Evolutionary conservation across 345 rosid genomes (phyloP).

Genomic region (Pugionium dolabratum): DNA sequence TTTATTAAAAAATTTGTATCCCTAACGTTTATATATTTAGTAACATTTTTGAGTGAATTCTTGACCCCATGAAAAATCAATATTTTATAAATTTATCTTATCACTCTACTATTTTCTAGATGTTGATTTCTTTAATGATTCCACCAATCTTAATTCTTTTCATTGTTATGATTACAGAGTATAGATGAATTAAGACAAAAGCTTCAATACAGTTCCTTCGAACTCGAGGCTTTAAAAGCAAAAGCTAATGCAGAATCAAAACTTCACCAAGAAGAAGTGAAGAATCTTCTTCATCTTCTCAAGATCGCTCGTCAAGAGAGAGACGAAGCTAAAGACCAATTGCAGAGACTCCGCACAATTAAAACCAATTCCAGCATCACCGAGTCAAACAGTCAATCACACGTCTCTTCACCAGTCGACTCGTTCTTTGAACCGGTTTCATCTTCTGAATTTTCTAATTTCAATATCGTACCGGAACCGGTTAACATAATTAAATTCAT

Average conservation of each 20-base stretch:
- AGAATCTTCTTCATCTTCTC: conserved; percentile 53
- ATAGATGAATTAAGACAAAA: conserved; percentile 66
- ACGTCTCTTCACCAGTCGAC: conserved; percentile 68
- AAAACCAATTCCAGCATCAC: conserved; percentile 81
- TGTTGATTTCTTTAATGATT: conserved; percentile 36
- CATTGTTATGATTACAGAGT: conserved; percentile 46
- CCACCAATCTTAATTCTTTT: neutral
- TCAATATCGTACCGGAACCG: conserved; percentile 48
- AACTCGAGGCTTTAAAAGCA: conserved; percentile 60
- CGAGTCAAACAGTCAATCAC: conserved; percentile 58
- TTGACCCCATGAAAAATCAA: conserved; percentile 29
- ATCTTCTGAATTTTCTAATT: conserved; percentile 69
- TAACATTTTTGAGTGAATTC: conserved; percentile 30
- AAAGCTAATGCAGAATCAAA: conserved; percentile 62
- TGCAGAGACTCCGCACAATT: conserved; percentile 50
- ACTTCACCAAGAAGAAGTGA: conserved; percentile 53
- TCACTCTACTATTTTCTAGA: neutral
- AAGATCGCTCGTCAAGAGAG: conserved; percentile 71
- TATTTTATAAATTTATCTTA: conserved; percentile 10
- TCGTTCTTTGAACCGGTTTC: conserved; percentile 73
- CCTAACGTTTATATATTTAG: conserved; percentile 17
- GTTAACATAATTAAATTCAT: conserved; percentile 9
- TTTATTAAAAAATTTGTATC: conserved; percentile 18
- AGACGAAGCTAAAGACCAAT: conserved; percentile 72
- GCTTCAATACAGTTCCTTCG: conserved; percentile 59